Percentiles rank a stretch among this genome's conserved stretches.
These are phyloP conservation scores for Erysiphe neolycopersici DNA, from an alignment of 2,329 filamentous ascomycete genomes.

Conservation along the genomic window DNA sequence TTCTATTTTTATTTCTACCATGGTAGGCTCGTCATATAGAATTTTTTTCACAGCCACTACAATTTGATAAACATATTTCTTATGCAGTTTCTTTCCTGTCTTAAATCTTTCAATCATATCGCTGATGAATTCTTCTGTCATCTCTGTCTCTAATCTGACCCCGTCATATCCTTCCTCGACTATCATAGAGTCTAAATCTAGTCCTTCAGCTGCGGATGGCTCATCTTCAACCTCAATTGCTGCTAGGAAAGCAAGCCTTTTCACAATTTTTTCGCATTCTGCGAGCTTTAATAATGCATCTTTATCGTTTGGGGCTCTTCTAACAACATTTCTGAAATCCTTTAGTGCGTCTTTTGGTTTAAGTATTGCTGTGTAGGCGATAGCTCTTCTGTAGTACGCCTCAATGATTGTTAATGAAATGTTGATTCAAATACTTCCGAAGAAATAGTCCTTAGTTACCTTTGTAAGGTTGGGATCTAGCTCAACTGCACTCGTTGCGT, in stretches of 20 bases:
- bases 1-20: conserved; percentile 77
- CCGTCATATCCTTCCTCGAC: conserved; percentile 76
- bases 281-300: conserved; percentile 75
- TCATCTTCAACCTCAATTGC: conserved; percentile 86
- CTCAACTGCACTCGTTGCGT: conserved; percentile 77
- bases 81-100: conserved; percentile 78
- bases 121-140: conserved; percentile 91
- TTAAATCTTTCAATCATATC: conserved; percentile 96
- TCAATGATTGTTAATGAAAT: conserved; percentile 13
- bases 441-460: conserved; percentile 21
- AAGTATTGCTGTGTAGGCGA: conserved; percentile 76
- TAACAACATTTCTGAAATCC: conserved; percentile 79
- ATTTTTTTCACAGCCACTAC: conserved; percentile 72
- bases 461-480: conserved; percentile 73
- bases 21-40: conserved; percentile 76
- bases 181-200: conserved; percentile 64
- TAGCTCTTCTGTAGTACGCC: conserved; percentile 84
- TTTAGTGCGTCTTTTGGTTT: conserved; percentile 66
- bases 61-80: conserved; percentile 96
- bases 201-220: conserved; percentile 69
- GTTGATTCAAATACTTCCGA: background rate
- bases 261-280: conserved; percentile 86
- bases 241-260: conserved; percentile 73
- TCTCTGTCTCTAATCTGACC: conserved; percentile 45
- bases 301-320: conserved; percentile 65